Percentiles rank a stretch among this genome's conserved stretches.
Conservation (phyloP, 2,329 filamentous ascomycete genomes). For the Malbranchea cinnamomea region DNA sequence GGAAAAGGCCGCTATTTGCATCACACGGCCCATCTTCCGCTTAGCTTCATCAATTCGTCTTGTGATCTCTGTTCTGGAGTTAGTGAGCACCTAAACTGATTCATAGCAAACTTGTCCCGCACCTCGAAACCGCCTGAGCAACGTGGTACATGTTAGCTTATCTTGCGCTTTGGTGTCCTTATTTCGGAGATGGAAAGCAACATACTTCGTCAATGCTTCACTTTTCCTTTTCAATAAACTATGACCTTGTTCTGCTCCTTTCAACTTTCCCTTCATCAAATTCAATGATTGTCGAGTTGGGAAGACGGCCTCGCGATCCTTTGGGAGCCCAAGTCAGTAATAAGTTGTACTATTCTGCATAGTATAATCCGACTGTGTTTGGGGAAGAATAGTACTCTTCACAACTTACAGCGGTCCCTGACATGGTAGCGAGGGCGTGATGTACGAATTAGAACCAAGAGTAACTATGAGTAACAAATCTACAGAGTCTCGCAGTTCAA, state of each 20-base stretch:
- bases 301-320: conserved; percentile 95
- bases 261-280: conserved; percentile 95
- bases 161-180: too few relatives aligned
- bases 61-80: conserved; percentile 59
- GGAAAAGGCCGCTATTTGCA: conserved; percentile 98
- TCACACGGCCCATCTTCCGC: conserved; percentile 96
- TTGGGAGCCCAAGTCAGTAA: conserved; percentile 16
- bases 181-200: conserved; percentile 8
- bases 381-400: neutral
- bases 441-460: neutral
- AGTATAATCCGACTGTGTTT: too few relatives aligned
- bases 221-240: conserved; percentile 94
- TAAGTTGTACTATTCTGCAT: too few relatives aligned
- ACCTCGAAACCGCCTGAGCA: conserved; percentile 72
- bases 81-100: conserved; percentile 1
- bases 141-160: conserved; percentile 1
- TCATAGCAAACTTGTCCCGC: conserved; percentile 13
- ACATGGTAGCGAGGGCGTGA: conserved; percentile 18
- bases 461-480: too few relatives aligned
- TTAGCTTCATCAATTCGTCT: conserved; percentile 96
- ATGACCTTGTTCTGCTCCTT: conserved; percentile 82
- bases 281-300: conserved; percentile 93
- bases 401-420: conserved; percentile 23
- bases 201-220: conserved; percentile 90
- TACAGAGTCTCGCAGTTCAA: too few relatives aligned